Conservation (phyloP, 495 filamentous ascomycete genomes). For the Trichoderma asperelloides region DNA sequence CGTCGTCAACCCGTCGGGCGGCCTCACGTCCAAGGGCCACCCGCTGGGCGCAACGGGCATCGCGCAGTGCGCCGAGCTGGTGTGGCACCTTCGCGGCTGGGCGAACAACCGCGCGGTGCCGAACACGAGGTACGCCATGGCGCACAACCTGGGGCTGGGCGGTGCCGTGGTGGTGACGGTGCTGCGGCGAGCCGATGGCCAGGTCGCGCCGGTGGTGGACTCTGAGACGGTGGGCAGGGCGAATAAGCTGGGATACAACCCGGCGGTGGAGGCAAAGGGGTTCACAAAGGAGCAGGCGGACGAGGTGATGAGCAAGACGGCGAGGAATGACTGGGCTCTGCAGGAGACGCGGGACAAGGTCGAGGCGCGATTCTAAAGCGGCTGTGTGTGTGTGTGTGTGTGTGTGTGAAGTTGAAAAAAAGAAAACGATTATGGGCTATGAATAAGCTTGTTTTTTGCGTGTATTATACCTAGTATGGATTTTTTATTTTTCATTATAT, state of each 20-base stretch:
- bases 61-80: conserved; percentile 90
- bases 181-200: conserved; percentile 80
- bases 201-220: conserved; percentile 45
- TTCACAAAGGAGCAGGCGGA: conserved; percentile 70
- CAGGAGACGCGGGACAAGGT: conserved; percentile 65
- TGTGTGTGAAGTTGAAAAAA: too few species aligned
- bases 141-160: conserved; percentile 91
- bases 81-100: conserved; percentile 95
- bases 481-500: too few species aligned
- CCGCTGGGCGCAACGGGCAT: conserved; percentile 88
- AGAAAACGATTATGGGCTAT: too few species aligned
- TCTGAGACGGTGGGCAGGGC: conserved; percentile 50
- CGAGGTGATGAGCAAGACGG: conserved; percentile 59
- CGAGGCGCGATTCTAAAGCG: conserved; percentile 33
- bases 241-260: conserved; percentile 79
- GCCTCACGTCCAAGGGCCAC: conserved; percentile 92
- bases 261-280: conserved; percentile 79
- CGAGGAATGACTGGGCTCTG: conserved; percentile 63
- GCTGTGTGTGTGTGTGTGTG: not conserved
- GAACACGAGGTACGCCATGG: conserved; percentile 62
- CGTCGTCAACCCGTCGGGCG: conserved; percentile 88
- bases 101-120: conserved; percentile 76
- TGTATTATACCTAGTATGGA: too few species aligned
- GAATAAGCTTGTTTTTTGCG: too few species aligned
- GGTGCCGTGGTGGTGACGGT: conserved; percentile 88